Percentiles rank a stretch among this genome's conserved stretches.
phyloP scores from a whole-genome alignment of 331 rosid species.

The Rhamnella rubrinervis region DNA sequence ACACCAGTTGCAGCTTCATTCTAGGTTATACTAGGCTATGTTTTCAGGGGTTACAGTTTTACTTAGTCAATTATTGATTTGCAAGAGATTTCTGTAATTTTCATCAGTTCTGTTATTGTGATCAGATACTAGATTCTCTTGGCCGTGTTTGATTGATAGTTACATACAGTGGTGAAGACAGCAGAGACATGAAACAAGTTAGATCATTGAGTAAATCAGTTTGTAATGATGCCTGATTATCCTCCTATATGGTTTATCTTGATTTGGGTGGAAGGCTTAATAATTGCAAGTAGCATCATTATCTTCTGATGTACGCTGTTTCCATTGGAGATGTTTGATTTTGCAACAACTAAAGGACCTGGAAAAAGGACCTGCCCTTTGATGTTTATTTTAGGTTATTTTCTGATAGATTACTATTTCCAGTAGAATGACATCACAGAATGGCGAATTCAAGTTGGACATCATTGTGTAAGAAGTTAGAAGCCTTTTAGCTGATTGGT shows the following conservation, averaged over 20 bases:
- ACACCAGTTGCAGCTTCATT: background rate
- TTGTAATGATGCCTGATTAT: constrained; percentile 7
- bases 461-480: constrained; percentile 28
- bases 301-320: constrained; percentile 22
- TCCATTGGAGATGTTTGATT: constrained; percentile 26
- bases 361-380: background rate
- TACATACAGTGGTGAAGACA: constrained; percentile 29
- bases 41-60: constrained; percentile 10
- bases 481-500: constrained; percentile 6
- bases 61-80: constrained; percentile 11
- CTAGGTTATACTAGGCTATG: constrained; percentile 6
- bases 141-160: constrained; percentile 25
- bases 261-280: constrained; percentile 23
- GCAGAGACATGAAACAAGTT: constrained; percentile 18
- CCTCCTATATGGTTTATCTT: constrained; percentile 23
- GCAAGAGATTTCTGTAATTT: constrained; percentile 26
- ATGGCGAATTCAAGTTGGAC: constrained; percentile 30
- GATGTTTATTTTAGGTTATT: constrained; percentile 18
- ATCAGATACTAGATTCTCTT: constrained; percentile 15
- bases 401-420: constrained; percentile 15
- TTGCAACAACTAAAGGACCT: constrained; percentile 28
- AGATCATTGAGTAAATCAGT: constrained; percentile 10
- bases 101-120: constrained; percentile 28
- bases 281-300: constrained; percentile 17
- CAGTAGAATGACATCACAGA: constrained; percentile 14